These are phyloP conservation scores for Hawksworthiomyces lignivorus DNA, from an alignment of 2,329 filamentous ascomycete genomes.

Conservation along the genomic window DNA sequence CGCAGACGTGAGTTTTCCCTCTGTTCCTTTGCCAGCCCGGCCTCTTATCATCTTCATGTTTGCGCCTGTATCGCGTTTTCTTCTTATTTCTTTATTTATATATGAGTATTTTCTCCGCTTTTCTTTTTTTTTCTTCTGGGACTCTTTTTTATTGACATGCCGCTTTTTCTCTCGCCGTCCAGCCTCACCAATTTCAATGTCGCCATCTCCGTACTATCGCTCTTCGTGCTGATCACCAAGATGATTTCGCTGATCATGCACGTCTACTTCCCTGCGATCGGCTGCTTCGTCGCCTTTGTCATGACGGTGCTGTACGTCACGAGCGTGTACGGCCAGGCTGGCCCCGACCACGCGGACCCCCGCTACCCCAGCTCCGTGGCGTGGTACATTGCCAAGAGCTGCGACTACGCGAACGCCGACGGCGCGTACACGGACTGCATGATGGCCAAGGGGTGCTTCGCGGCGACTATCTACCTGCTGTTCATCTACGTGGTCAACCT, in stretches of 20 bases:
- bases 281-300: conserved; percentile 47
- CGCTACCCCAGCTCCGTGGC: conserved; percentile 52
- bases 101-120: no score
- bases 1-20: conserved; percentile 50
- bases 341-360: conserved; percentile 63
- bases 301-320: conserved; percentile 56
- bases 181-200: conserved; percentile 72
- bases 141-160: not conserved
- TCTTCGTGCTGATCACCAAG: conserved; percentile 69
- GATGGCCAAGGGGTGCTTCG: conserved; percentile 62
- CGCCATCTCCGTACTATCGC: conserved; percentile 65
- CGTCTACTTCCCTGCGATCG: conserved; percentile 60
- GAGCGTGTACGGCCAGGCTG: conserved; percentile 63
- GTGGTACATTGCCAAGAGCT: conserved; percentile 71
- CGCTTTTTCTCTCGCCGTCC: no score
- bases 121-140: not conserved
- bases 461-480: conserved; percentile 59
- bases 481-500: conserved; percentile 50
- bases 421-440: conserved; percentile 52
- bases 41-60: no score
- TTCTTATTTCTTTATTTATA: no score
- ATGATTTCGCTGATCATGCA: conserved; percentile 62
- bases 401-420: conserved; percentile 49
- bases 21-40: not conserved
- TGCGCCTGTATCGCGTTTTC: no score